Base-by-base conservation (phyloP, 208 protist genomes). In the Acanthamoeba lenticulata region DNA sequence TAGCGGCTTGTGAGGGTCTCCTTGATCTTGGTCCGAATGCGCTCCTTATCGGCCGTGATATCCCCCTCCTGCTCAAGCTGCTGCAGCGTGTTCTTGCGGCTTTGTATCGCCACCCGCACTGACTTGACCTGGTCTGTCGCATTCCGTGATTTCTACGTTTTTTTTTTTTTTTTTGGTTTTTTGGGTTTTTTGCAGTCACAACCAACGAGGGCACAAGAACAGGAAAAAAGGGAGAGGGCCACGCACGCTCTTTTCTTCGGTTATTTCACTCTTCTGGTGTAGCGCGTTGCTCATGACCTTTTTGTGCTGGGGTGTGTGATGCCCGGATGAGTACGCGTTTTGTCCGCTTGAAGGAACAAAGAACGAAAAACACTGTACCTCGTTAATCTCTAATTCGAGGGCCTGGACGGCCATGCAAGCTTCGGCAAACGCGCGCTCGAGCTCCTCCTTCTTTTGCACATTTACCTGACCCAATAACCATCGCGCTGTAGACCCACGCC, bases 11-110 rank as follows among this genome's bases (percentile, higher is more conserved):
- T 81, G 29, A 93, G 42, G 3, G 55, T 17, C 5, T 86, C 27
- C 29, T 92, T 69, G 27, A 95, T 90, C 38, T 79, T 77, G 24
- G 40, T 45, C n/a, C 74, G 65, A 7, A 96, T 85, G 6, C 52
- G 42, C 6, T 90, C 69, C 40, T 55, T 85, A 13, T 91, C 52
- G 0, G 47, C 24, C 27, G 60, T 52, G 2, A 60, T 69, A 36
- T 96, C 55, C 57, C 94, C 93, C 29, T 96, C 95, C 9, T 29
- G 36, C 0, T 57, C 40, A 0, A 95, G 13, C 1, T 95, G 72
- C 5, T 95, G 40, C 17, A 96, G n/a, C 55, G 93, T 45, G 52
- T 27, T 57, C 72, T 94, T 27, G 11, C 81, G 40, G 4, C 24
- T 5, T 17, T 32, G 0, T 24, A 81, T 94, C 42, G 32, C 4